Percentiles rank a stretch among this genome's conserved stretches.
Evolutionary conservation across 176 grass and related monocot species (phyloP).

Genomic region (Avena atlantica): DNA sequence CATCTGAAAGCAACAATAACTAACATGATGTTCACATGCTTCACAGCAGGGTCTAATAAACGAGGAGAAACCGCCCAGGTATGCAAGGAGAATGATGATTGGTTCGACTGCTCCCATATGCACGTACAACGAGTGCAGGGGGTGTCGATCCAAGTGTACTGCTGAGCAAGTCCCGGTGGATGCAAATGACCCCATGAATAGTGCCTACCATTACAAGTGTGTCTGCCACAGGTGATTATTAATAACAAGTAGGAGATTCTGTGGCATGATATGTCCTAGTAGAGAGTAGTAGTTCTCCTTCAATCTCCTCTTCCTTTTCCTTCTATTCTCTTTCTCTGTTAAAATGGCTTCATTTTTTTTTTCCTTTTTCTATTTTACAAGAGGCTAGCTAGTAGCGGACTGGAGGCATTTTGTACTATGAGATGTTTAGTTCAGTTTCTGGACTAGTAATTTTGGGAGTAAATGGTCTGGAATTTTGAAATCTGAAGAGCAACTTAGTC

Average conservation of each 20-base stretch:
- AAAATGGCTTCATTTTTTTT: slow-evolving; percentile 34
- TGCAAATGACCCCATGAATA: slow-evolving; percentile 91
- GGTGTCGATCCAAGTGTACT: slow-evolving; percentile 82
- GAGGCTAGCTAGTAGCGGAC: slow-evolving; percentile 48
- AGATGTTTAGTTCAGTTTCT: slow-evolving; percentile 56
- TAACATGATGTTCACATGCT: slow-evolving; percentile 45
- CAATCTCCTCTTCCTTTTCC: slow-evolving; percentile 20
- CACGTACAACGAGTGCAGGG: slow-evolving; percentile 94
- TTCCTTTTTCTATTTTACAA: slow-evolving; percentile 10
- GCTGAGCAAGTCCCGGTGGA: slow-evolving; percentile 93
- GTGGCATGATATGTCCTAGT: slow-evolving; percentile 43
- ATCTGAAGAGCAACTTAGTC: slow-evolving; percentile 33
- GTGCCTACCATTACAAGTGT: slow-evolving; percentile 94
- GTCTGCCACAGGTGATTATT: slow-evolving; percentile 84
- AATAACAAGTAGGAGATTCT: slow-evolving; percentile 41
- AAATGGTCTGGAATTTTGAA: slow-evolving; percentile 52
- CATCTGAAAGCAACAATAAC: slow-evolving; percentile 33
- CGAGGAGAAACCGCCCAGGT: slow-evolving; percentile 24
- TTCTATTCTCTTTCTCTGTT: slow-evolving; percentile 35
- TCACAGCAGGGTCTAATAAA: slow-evolving; percentile 55
- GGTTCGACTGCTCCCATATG: slow-evolving; percentile 83
- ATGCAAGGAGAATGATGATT: slow-evolving; percentile 73
- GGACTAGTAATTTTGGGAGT: slow-evolving; percentile 57
- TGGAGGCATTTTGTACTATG: slow-evolving; percentile 54
- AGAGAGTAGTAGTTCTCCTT: slow-evolving; percentile 35